Conservation (phyloP, 73 alveolate species). For the Paramecium biaurelia region DNA sequence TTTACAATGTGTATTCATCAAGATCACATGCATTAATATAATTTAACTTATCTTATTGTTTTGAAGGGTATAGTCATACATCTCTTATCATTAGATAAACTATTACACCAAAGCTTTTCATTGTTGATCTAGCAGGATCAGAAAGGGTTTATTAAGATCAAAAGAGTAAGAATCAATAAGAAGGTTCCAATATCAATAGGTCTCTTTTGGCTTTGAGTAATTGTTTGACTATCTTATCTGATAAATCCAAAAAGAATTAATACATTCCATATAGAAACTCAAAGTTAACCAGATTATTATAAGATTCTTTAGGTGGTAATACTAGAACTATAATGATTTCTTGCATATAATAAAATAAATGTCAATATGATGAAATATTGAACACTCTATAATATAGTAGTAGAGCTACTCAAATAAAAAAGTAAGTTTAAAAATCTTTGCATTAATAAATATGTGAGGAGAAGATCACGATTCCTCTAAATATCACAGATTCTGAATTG, state of each 20-base stretch:
- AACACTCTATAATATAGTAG: conserved; percentile 92
- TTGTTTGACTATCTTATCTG: conserved; percentile 90
- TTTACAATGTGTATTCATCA: conserved; percentile 18
- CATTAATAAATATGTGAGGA: not conserved
- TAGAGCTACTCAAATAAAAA: conserved; percentile 93
- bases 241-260: conserved; percentile 70
- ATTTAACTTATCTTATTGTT: not conserved
- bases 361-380: conserved; percentile 88
- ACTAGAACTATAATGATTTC: conserved; percentile 94
- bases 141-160: conserved; percentile 83
- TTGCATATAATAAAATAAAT: conserved; percentile 83
- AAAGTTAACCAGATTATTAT: conserved; percentile 89
- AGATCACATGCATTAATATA: conserved; percentile 39
- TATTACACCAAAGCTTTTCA: conserved; percentile 71
- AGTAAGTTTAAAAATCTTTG: conserved; percentile 69
- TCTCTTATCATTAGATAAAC: not conserved
- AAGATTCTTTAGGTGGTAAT: conserved; percentile 97
- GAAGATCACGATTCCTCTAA: not conserved
- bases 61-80: conserved; percentile 40
- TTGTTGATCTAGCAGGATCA: conserved; percentile 97
- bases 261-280: conserved; percentile 96
- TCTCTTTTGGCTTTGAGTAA: conserved; percentile 93
- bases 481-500: not conserved
- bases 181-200: conserved; percentile 94
- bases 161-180: conserved; percentile 79